Evolutionary conservation across 768 basidiomycete genomes (phyloP), one percentile per base, ranked within the genome.

Genomic region (Thelephora aurantiotincta): DNA sequence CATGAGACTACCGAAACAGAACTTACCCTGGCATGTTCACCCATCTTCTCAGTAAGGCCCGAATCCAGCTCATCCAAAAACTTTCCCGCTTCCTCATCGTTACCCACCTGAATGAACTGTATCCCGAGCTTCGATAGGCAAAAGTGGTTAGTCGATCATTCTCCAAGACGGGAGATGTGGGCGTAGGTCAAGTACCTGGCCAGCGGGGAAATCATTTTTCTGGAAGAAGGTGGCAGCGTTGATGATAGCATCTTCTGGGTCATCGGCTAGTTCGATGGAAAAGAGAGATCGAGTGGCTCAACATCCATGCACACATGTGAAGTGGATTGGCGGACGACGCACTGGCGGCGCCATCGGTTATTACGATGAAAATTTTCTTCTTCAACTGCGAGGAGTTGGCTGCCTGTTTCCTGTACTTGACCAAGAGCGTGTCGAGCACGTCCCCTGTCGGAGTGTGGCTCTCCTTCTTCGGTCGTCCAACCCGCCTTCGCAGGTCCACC

Each of bases 101-200:
- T 58, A 4, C 83, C 83, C 33, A 87, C 74, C 59, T 86, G 84
- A 1, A 87, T 72, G 45, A 87, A 82, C 52, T 82, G 80, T 22
- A 83, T 72, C 0, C 81, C 78, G 14, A 82, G 65, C 72, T 82
- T 57, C 14, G 5, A 37, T 6, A 20, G 50, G 41, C 26, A 57
- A 34, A 19, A 20, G 35, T 12, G 36, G 13, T 35, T 18, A n/a
- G 33, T 11, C 44, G 33, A 45, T 19, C n/a, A 30, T 43, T 14
- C 42, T 35, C n/a, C 12, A 35, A 20, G 9, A 23, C 22, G 64
- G 26, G 9, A 9, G 26, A 30, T 30, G 26, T 9, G 9, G 9
- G 26, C n/a, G 26, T 30, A 16, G 19, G 33, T 18, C 26, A 18
- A 52, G 20, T 20, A 80, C 72, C 65, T 81, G 80, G 7, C 65